These are phyloP conservation scores for Lolium rigidum DNA, from an alignment of 176 grass and related monocot genomes.

Conservation along the genomic window DNA sequence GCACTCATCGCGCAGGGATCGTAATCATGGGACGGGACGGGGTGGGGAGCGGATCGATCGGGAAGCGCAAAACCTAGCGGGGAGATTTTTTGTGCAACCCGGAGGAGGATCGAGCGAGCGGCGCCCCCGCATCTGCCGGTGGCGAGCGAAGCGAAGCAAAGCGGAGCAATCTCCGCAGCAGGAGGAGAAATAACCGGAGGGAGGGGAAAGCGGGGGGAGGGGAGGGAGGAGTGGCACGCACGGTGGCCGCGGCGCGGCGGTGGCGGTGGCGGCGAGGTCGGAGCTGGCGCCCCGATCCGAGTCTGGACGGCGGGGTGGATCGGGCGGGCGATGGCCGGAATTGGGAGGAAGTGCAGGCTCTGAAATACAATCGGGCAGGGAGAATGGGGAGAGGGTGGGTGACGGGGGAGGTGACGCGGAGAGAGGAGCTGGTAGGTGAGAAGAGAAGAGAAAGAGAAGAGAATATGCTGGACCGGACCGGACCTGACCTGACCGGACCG, in stretches of 20 bases:
- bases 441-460: neutral
- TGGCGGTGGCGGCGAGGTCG: neutral
- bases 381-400: neutral
- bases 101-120: slow-evolving; percentile 4
- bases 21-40: too few species aligned
- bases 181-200: neutral
- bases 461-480: slow-evolving; percentile 11
- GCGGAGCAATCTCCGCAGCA: neutral
- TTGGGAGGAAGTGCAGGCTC: neutral
- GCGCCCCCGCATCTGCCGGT: neutral
- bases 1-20: neutral
- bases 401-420: slow-evolving; percentile 14
- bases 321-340: neutral
- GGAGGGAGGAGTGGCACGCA: neutral
- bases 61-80: slow-evolving; percentile 1
- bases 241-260: neutral
- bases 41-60: neutral
- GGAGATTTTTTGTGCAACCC: neutral
- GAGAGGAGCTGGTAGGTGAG: slow-evolving; percentile 18
- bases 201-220: neutral
- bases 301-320: neutral
- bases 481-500: slow-evolving; percentile 1
- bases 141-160: neutral
- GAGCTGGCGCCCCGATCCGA: slow-evolving; percentile 8
- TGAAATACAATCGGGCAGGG: slow-evolving; percentile 6